phyloP scores from a whole-genome alignment of 1,284 basidiomycete genomes.

The Sporisorium iseilematis-ciliati region DNA sequence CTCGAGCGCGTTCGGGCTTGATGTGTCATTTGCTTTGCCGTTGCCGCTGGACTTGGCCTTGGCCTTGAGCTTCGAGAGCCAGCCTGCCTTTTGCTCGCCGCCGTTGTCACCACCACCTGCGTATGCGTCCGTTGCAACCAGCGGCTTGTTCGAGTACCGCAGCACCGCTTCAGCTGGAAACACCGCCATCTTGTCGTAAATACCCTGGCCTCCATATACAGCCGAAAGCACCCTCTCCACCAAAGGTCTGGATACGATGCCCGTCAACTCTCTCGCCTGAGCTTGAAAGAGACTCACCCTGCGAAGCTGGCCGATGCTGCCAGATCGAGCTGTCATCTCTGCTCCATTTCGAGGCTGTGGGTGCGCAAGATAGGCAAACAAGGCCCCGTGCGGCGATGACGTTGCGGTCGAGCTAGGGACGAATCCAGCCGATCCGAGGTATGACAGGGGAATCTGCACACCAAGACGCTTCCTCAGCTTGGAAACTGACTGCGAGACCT shows the following conservation, averaged over 20 bases:
- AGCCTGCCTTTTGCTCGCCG: slow-evolving; percentile 17
- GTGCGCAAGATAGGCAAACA: slow-evolving; percentile 27
- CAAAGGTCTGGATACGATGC: slow-evolving; percentile 40
- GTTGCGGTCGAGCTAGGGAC: background rate
- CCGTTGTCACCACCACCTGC: background rate
- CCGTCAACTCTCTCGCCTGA: slow-evolving; percentile 39
- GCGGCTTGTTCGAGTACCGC: slow-evolving; percentile 13
- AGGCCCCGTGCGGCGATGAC: background rate
- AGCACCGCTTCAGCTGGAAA: slow-evolving; percentile 45
- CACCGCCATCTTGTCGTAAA: slow-evolving; percentile 19
- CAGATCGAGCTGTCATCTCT: slow-evolving; percentile 27
- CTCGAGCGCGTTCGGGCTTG: background rate
- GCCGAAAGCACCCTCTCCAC: slow-evolving; percentile 34
- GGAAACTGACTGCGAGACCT: slow-evolving; percentile 24
- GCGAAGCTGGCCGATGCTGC: slow-evolving; percentile 22
- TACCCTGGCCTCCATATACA: slow-evolving; percentile 26
- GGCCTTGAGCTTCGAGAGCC: slow-evolving; percentile 32
- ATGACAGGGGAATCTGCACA: slow-evolving; percentile 39
- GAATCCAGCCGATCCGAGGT: slow-evolving; percentile 26
- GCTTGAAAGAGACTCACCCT: slow-evolving; percentile 40
- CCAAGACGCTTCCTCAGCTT: slow-evolving; percentile 35
- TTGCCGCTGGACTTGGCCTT: slow-evolving; percentile 19
- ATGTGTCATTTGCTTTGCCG: background rate
- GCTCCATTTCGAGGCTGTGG: slow-evolving; percentile 27
- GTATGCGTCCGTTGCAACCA: background rate